phyloP scores from a whole-genome alignment of 2,329 filamentous ascomycete species.

The Massarina eburnea region DNA sequence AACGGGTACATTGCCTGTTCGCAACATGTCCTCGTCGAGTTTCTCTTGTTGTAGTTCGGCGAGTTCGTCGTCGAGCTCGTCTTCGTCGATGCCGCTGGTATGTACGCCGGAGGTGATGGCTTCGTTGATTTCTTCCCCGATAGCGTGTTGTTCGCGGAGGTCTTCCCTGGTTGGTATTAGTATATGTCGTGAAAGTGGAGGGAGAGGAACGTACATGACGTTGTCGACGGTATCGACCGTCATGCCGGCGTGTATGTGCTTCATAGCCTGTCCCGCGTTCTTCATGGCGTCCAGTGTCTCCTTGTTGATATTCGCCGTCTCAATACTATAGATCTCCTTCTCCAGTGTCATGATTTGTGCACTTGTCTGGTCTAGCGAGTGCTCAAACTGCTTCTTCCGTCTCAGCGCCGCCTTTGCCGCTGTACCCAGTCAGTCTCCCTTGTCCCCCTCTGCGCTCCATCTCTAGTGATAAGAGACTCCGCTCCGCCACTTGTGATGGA shows the following conservation, averaged over 20 bases:
- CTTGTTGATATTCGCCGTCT: conserved; percentile 97
- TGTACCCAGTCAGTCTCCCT: conserved; percentile 44
- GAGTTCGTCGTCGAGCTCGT: conserved; percentile 82
- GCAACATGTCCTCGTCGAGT: conserved; percentile 90
- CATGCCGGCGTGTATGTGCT: conserved; percentile 85
- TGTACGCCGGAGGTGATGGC: conserved; percentile 73
- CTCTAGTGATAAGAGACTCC: background rate
- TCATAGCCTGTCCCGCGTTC: conserved; percentile 86
- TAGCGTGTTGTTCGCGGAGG: conserved; percentile 85
- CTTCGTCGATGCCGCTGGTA: conserved; percentile 78
- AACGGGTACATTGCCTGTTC: conserved; percentile 82
- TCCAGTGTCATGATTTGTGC: conserved; percentile 91
- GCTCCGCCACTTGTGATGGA: background rate
- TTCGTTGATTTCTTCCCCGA: conserved; percentile 89
- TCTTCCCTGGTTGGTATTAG: conserved; percentile 66
- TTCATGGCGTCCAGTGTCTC: conserved; percentile 95
- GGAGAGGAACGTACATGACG: conserved; percentile 73
- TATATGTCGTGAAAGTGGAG: background rate
- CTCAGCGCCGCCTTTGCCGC: conserved; percentile 87
- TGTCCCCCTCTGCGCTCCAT: background rate
- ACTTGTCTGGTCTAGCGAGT: conserved; percentile 85
- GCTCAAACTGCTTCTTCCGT: conserved; percentile 93
- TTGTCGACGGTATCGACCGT: conserved; percentile 94
- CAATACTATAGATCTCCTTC: conserved; percentile 94
- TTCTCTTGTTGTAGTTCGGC: conserved; percentile 87